These are phyloP conservation scores for Phalaenopsis hybrid DNA, from an alignment of 116 monocot species.

Conservation along the genomic window DNA sequence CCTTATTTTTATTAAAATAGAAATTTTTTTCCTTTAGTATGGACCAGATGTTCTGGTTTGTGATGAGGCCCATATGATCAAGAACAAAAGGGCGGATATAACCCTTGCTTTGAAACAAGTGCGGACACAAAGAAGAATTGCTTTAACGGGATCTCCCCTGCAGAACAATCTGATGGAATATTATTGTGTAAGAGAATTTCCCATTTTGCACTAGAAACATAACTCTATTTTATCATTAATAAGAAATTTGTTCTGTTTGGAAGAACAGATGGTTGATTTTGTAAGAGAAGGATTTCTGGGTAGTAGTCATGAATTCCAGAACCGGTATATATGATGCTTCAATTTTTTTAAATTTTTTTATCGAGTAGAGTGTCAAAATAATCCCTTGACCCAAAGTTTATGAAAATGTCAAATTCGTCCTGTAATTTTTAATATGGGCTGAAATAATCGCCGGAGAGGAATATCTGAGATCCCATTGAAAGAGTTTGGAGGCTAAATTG, in stretches of 20 bases:
- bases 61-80: conserved; percentile 98
- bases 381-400: no score
- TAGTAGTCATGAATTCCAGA: conserved; percentile 86
- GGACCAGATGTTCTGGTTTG: conserved; percentile 90
- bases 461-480: no score
- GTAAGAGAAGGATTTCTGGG: conserved; percentile 95
- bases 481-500: no score
- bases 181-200: conserved; percentile 74
- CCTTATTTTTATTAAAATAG: background rate
- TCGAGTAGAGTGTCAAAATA: no score
- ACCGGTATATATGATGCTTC: conserved; percentile 38
- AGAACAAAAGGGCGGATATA: conserved; percentile 81
- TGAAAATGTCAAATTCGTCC: no score
- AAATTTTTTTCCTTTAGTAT: conserved; percentile 33
- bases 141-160: conserved; percentile 93
- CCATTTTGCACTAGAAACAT: background rate
- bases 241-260: conserved; percentile 3
- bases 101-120: conserved; percentile 88
- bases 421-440: no score
- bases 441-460: no score
- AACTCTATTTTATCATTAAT: conserved; percentile 1
- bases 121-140: conserved; percentile 86
- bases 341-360: background rate
- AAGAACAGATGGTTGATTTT: conserved; percentile 96
- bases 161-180: conserved; percentile 99